These are phyloP conservation scores for Kurtzmaniella cleridarum DNA, from an alignment of 805 yeast species.

Conservation along the genomic window DNA sequence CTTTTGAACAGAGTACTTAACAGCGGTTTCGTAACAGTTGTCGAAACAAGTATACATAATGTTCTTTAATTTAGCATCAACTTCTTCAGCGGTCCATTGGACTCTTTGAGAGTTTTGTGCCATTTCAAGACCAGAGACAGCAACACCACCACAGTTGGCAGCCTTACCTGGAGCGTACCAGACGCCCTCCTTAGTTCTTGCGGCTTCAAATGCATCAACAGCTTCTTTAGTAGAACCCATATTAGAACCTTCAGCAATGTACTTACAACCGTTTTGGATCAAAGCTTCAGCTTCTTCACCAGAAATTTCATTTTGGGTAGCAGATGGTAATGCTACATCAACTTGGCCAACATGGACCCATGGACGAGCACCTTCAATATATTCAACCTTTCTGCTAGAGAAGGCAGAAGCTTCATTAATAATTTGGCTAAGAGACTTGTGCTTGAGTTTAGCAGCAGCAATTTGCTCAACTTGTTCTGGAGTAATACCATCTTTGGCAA, in stretches of 20 bases:
- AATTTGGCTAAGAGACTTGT: conserved; percentile 69
- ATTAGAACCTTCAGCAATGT: conserved; percentile 97
- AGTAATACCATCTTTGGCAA: conserved; percentile 77
- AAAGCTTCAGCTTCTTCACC: conserved; percentile 78
- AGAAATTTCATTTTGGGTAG: conserved; percentile 96
- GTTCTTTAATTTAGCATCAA: conserved; percentile 81
- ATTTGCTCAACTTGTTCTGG: conserved; percentile 72
- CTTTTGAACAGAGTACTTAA: conserved; percentile 69
- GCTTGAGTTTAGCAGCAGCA: conserved; percentile 72
- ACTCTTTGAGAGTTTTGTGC: conserved; percentile 97
- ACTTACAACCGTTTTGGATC: conserved; percentile 86
- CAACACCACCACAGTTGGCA: conserved; percentile 99
- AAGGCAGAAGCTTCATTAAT: conserved; percentile 53
- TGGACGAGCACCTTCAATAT: conserved; percentile 92
- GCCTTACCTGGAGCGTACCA: conserved; percentile 99
- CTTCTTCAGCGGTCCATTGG: conserved; percentile 88
- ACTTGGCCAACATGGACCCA: conserved; percentile 90
- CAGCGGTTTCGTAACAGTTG: conserved; percentile 86
- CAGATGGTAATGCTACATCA: conserved; percentile 96
- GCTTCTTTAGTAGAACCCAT: conserved; percentile 99
- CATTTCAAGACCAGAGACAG: conserved; percentile 98
- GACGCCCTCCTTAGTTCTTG: conserved; percentile 53
- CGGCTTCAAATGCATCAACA: conserved; percentile 86
- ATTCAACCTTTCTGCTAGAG: conserved; percentile 59
- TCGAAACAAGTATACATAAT: conserved; percentile 92